These are phyloP conservation scores for Rosa rugosa DNA, from an alignment of 306 rosid species.

Conservation along the genomic window DNA sequence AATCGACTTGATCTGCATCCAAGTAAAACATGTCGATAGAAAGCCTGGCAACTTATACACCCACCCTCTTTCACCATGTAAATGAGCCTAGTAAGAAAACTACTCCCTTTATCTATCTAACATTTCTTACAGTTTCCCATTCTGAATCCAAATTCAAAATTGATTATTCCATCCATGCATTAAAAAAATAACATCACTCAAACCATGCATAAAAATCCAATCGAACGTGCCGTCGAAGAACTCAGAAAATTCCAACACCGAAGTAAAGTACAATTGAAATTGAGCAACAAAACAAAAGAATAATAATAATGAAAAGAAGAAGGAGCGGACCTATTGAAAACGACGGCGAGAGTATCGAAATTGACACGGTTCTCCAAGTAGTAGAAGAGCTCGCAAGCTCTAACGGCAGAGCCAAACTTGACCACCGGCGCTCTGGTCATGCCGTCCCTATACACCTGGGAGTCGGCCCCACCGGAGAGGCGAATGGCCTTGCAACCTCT, in stretches of 20 bases:
- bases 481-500: neutral
- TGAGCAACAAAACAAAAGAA: neutral
- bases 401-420: neutral
- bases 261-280: neutral
- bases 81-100: neutral
- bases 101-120: neutral
- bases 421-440: constrained; percentile 10
- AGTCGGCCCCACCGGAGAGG: neutral
- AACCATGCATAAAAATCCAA: neutral
- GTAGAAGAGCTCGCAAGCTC: neutral
- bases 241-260: neutral
- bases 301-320: neutral
- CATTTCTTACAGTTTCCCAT: no score
- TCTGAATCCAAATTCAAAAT: neutral
- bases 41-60: neutral
- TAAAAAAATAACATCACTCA: neutral
- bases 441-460: neutral
- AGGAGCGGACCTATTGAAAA: neutral
- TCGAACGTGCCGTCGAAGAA: neutral
- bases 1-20: constrained; percentile 3
- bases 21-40: neutral
- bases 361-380: neutral
- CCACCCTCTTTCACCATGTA: neutral
- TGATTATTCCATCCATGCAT: neutral
- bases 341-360: neutral